Evolutionary conservation across 2,329 filamentous ascomycete genomes (phyloP), one percentile per base, ranked within the genome.

Genomic region (Cyphellophora attinorum): DNA sequence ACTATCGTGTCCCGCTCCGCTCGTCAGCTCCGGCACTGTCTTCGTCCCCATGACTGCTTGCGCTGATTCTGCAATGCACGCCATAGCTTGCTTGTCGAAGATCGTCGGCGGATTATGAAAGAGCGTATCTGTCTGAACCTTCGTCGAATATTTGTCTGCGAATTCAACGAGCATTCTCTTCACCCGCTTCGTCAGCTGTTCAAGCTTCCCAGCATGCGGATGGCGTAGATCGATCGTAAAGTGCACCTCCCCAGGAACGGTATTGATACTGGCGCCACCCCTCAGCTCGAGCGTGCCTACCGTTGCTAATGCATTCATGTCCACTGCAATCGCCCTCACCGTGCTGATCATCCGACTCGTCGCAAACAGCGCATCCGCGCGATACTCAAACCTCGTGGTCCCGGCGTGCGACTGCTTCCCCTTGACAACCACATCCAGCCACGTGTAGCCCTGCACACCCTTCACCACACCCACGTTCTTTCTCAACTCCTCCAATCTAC

Each of bases 361-460:
- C 11, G 76, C 72, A 16, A 85, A 72, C 38, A 86, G 62, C 2
- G 81, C 76, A 53, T 86, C 81, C 11, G 74, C 73, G 13, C 81
- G 72, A 36, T 74, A 72, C 27, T 65, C 59, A 34, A 84, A 74
- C 16, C 78, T 75, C 0, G 82, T 88, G 0, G 82, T 85, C 1
- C 82, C 82, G 0, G 82, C 85, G 52, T 88, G 82, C 5, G 74
- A 74, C 46, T 85, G 81, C 44, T 74, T 64, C 3, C 82, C 82
- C 12, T 63, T 63, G 3, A 86, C 69, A 5, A 72, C 74, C 25
- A 86, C 58, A 0, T 74, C 80, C 53, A 76, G 78, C 82, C 83
- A 86, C 41, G 75, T 74, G 55, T 83, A 85, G 4, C 78, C 79
- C 53, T 86, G 81, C 2, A 83, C 81, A 2, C 80, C 81, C 25